A percentile compares a stretch with the other conserved stretches of the same genome.
Evolutionary conservation across 1,284 basidiomycete species (phyloP).

Genomic region (Leccinum insolens): DNA sequence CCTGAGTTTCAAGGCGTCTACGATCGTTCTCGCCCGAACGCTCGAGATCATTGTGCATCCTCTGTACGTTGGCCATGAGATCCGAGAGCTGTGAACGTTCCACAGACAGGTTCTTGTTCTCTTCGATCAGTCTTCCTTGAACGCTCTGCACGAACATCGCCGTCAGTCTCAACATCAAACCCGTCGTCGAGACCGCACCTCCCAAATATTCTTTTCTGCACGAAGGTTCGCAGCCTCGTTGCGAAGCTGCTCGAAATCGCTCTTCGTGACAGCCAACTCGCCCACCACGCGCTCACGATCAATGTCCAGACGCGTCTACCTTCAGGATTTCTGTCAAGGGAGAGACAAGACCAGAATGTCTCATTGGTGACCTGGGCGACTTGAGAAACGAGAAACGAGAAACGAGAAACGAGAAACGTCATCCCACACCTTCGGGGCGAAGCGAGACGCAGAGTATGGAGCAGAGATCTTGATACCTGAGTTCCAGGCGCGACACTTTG

Average conservation of each 20-base stretch:
- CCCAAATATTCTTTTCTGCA: slow-evolving; percentile 92
- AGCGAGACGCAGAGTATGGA: no score
- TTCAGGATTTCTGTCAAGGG: no score
- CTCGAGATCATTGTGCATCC: slow-evolving; percentile 88
- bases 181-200: slow-evolving; percentile 43
- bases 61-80: slow-evolving; percentile 85
- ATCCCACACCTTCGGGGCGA: no score
- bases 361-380: no score
- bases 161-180: slow-evolving; percentile 5
- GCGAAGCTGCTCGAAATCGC: slow-evolving; percentile 70
- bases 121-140: slow-evolving; percentile 79
- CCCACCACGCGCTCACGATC: slow-evolving; percentile 66
- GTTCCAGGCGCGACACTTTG: no score
- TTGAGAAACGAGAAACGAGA: no score
- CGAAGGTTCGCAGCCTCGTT: slow-evolving; percentile 86
- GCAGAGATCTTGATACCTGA: no score
- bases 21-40: slow-evolving; percentile 81
- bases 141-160: slow-evolving; percentile 52
- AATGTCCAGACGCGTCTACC: slow-evolving; percentile 59
- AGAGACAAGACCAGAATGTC: no score
- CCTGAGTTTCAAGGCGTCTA: slow-evolving; percentile 76
- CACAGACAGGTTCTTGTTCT: slow-evolving; percentile 77
- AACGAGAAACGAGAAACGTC: no score
- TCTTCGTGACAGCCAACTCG: slow-evolving; percentile 60
- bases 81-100: slow-evolving; percentile 87